A percentile compares a stretch with the other conserved stretches of the same genome.
Evolutionary conservation across 2,329 filamentous ascomycete species (phyloP).

Genomic region (Stachybotrys echinatus): DNA sequence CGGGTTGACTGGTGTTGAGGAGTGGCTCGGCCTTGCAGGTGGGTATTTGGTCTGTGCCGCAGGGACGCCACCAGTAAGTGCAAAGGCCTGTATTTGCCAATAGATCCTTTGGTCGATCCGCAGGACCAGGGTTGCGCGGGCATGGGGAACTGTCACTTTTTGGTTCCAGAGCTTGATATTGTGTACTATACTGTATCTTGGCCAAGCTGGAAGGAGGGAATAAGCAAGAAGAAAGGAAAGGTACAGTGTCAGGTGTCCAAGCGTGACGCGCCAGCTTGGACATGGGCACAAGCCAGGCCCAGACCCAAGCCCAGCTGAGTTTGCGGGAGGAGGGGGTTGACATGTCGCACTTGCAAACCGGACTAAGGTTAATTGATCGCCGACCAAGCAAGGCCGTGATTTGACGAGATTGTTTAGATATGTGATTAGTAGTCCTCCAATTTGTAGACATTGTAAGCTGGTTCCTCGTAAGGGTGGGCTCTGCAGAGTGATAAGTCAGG

Average conservation of each 20-base stretch:
- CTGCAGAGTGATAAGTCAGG: slow-evolving; percentile 12
- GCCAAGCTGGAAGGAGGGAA: not conserved
- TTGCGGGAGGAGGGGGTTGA: not conserved
- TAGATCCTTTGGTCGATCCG: no score
- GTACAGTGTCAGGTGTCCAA: not conserved
- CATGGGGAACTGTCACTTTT: no score
- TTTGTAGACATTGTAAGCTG: slow-evolving; percentile 15
- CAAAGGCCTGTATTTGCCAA: no score
- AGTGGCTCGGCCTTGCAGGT: no score
- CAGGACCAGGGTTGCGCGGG: no score
- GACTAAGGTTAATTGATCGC: not conserved
- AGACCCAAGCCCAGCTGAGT: not conserved
- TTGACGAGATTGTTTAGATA: not conserved
- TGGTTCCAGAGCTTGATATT: no score
- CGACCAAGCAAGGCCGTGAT: not conserved
- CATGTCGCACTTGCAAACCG: not conserved
- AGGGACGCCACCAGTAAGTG: no score
- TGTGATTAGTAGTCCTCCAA: slow-evolving; percentile 15
- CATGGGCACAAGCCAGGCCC: not conserved
- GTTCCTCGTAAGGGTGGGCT: slow-evolving; percentile 20
- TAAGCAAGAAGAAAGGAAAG: not conserved
- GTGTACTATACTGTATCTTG: no score
- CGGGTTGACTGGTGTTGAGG: no score
- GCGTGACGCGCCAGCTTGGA: no score
- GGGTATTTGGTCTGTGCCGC: no score